Evolutionary conservation across 495 filamentous ascomycete species (phyloP), one percentile per base, ranked within the genome.

Genomic region (Podospora sp.): DNA sequence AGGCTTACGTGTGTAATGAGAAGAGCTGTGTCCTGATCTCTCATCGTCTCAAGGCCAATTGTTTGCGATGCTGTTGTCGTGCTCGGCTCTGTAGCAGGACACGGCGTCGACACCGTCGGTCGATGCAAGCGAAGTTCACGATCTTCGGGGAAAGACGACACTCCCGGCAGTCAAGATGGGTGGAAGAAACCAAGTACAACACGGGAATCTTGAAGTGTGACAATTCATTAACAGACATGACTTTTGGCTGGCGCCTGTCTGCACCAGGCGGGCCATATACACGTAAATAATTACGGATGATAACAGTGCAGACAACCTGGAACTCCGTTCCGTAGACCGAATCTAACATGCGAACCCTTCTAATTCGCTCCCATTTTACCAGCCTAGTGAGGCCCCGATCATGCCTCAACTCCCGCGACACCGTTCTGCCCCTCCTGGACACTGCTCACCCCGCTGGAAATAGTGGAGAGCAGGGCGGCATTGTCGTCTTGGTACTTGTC

Each of bases 401-500:
- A 66, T 2, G 63, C 62, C 52, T 57, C 59, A 20, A 62, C 57
- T 40, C 36, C 49, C 18, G 49, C 52, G 0, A 58, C n/a, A 3
- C 26, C 67, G 9, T 65, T 29, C 12, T 69, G 60, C 9, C 67
- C 63, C n/a, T 58, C 72, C 55, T 60, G 68, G 7, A 50, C 65
- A 9, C 60, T 65, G 63, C 63, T 65, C 51, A 26, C 29, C n/a
- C 63, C 63, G 33, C 63, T 49, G 59, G 62, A 69, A 33, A 51
- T 49, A 24, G 52, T 26, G 26, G 49, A 27, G 27, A 52, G 21
- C 40, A 67, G 65, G n/a, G 52, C 18, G n/a, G 57, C 57, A 40
- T 70, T 61, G 50, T 76, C 76, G 22, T 73, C 71, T 67, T 77
- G 75, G 72, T 88, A 89, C 71, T 85, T 88, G 25, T 89, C 87